These are phyloP conservation scores for Tephrocybe sp. DNA, from an alignment of 768 basidiomycete genomes.

Conservation along the genomic window DNA sequence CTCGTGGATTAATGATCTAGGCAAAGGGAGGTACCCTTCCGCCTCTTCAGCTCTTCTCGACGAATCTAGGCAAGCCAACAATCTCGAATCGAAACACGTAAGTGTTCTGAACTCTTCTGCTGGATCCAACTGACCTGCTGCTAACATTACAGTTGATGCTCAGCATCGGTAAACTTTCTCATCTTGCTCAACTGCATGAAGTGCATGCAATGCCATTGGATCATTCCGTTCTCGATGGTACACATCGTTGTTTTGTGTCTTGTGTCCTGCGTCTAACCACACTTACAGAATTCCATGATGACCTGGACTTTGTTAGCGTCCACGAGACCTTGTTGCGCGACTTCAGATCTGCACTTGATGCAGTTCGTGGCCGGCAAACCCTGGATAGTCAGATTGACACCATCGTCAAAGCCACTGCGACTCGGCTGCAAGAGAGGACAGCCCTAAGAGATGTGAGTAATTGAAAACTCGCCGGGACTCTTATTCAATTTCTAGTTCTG, in stretches of 20 bases:
- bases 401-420: constrained; percentile 56
- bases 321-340: constrained; percentile 70
- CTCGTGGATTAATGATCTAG: constrained; percentile 89
- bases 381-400: constrained; percentile 69
- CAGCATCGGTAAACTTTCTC: constrained; percentile 85
- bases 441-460: constrained; percentile 52
- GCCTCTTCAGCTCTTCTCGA: constrained; percentile 64
- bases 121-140: neutral
- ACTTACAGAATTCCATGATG: constrained; percentile 75
- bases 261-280: constrained; percentile 1
- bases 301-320: constrained; percentile 84
- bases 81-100: constrained; percentile 79
- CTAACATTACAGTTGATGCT: constrained; percentile 70
- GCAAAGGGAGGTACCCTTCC: constrained; percentile 59
- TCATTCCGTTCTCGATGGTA: constrained; percentile 58
- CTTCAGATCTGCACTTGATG: constrained; percentile 50
- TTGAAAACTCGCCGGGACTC: neutral
- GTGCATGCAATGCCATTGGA: constrained; percentile 39
- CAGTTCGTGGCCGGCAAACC: constrained; percentile 58
- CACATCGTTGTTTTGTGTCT: too few species aligned
- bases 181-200: constrained; percentile 78
- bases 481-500: neutral
- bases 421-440: constrained; percentile 41
- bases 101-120: constrained; percentile 19
- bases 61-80: constrained; percentile 58